Conservation (phyloP, 2,329 filamentous ascomycete species). For the Metarhizium sp. region DNA sequence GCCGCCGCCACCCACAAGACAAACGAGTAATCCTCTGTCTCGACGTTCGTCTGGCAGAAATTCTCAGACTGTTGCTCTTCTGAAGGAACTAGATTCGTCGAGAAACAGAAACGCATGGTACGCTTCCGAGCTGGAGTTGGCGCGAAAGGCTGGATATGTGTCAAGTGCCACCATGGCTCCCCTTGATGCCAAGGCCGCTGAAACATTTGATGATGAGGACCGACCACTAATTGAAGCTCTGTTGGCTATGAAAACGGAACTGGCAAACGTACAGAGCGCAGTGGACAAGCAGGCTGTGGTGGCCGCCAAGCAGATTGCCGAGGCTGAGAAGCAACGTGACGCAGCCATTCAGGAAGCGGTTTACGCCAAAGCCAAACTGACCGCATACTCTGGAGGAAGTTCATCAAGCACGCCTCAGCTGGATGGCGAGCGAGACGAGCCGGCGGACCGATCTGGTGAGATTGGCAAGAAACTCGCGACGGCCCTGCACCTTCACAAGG, state of each 20-base stretch:
- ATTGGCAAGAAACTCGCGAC: constrained; percentile 76
- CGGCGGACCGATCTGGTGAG: constrained; percentile 48
- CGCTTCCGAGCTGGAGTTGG: constrained; percentile 85
- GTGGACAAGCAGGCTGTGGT: constrained; percentile 81
- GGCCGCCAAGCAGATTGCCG: constrained; percentile 82
- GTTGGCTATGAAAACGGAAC: constrained; percentile 79
- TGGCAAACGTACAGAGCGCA: constrained; percentile 80
- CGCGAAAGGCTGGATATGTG: constrained; percentile 80
- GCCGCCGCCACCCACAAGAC: constrained; percentile 47
- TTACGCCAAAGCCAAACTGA: constrained; percentile 87
- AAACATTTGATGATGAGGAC: constrained; percentile 85
- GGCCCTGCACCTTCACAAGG: constrained; percentile 67
- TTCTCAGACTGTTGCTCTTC: constrained; percentile 61
- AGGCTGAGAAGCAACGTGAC: constrained; percentile 90
- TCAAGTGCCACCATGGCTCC: constrained; percentile 62
- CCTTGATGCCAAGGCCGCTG: constrained; percentile 65
- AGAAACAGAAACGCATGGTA: constrained; percentile 94
- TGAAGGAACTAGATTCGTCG: constrained; percentile 77
- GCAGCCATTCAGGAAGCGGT: constrained; percentile 90
- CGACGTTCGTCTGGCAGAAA: constrained; percentile 52
- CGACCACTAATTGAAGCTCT: constrained; percentile 86
- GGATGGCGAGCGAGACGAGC: constrained; percentile 52
- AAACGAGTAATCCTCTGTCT: constrained; percentile 48
- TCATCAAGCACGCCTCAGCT: constrained; percentile 50
- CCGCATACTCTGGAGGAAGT: constrained; percentile 62